These are phyloP conservation scores for Pythium coloratum DNA, from an alignment of 352 stramenopile genomes.

Conservation along the genomic window DNA sequence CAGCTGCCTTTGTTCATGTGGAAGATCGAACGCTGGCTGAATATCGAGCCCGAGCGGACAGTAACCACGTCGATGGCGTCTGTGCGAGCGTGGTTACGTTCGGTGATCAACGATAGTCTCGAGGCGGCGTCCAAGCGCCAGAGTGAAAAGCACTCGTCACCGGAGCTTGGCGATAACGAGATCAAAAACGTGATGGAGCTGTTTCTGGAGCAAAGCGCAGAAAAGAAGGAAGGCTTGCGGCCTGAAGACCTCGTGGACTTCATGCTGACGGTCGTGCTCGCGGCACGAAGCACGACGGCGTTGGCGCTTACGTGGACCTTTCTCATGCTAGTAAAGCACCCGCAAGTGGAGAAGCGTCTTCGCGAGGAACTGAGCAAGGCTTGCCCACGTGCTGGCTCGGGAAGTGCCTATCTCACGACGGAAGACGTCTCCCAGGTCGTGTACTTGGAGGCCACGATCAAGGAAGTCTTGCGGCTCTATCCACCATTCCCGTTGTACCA, in stretches of 20 bases:
- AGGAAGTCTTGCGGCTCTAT: conserved; percentile 3
- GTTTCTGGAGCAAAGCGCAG: conserved; percentile 6
- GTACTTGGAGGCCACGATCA: conserved; percentile 7
- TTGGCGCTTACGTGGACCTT: conserved; percentile 70
- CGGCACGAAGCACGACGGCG: conserved; percentile 72
- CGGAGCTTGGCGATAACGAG: neutral
- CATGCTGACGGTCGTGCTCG: conserved; percentile 62
- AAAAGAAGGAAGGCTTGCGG: conserved; percentile 26
- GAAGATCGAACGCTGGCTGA: conserved; percentile 50
- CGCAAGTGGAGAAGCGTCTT: conserved; percentile 44
- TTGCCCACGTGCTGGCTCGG: neutral
- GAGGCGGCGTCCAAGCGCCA: conserved; percentile 6
- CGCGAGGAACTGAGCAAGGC: conserved; percentile 39
- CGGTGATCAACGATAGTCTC: conserved; percentile 31
- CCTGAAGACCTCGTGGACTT: conserved; percentile 64
- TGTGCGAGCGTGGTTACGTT: conserved; percentile 40
- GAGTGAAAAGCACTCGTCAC: neutral
- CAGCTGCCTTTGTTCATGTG: conserved; percentile 45
- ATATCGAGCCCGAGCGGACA: conserved; percentile 36
- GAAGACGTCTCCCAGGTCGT: conserved; percentile 7
- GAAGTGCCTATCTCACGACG: conserved; percentile 13
- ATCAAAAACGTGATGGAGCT: conserved; percentile 16
- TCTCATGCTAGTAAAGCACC: conserved; percentile 61
- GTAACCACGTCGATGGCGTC: conserved; percentile 27
- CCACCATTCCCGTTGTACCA: too few relatives aligned